Base-by-base conservation (phyloP, 2,329 filamentous ascomycete species). In the Rutstroemia sp. region DNA sequence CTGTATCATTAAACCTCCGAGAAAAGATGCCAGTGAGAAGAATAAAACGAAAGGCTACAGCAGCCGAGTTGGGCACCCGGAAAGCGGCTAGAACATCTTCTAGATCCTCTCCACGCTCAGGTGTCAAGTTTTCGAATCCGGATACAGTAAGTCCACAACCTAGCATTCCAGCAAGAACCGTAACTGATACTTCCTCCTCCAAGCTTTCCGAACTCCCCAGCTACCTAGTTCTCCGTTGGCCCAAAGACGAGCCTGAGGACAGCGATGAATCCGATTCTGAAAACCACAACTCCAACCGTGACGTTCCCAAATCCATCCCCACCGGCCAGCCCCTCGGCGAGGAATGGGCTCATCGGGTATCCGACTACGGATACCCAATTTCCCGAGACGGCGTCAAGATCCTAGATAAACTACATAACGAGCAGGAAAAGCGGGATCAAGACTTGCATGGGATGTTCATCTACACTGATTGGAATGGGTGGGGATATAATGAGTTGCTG, bases 381-480 rank as follows among this genome's bases (percentile, higher is more conserved):
- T 52, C 50, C 30, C 8, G 45, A 10, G 36, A 45, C 3, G 50
- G 50, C 1, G 16, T 27, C 5, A 17, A 12, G 19, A 25, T 52
- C 36, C 9, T 19, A 14, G 5, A 36, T 7, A 42, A 52, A 3
- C 45, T 52, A 9, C 12, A 6, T 2, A 6, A 34, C 3, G 50
- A 52, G 19, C 17, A 17, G 5, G 17, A 52, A 19, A 64, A 65
- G 25, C 51, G 60, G 36, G 47, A 65, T 53, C 63, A 61, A 27
- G 56, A 66, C 45, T 2, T 8, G 0, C 25, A 54, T n/a, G 39
- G 49, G 16, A 59, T 65, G 59, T 56, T 60, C 45, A 61, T 64
- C 12, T 61, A 62, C 19, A 61, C 60, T 30, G 59, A 66, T 25
- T 65, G 58, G 56, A 60, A 59, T 51, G 63, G 60, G 4, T 61